Evolutionary conservation across 495 filamentous ascomycete genomes (phyloP).

Genomic region (Margaritispora aquatica): DNA sequence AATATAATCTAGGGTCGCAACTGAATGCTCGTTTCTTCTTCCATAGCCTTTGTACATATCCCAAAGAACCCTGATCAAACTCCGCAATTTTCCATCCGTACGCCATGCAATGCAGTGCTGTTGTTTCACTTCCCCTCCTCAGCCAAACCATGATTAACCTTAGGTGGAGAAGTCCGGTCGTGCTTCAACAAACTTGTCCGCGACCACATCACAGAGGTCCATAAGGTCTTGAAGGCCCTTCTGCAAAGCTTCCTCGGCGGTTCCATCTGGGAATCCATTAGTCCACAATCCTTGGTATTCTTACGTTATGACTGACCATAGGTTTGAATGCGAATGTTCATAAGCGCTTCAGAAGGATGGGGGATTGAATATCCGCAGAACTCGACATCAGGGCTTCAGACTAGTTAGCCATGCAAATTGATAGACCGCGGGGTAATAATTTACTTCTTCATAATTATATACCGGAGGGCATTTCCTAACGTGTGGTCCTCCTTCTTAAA

Average conservation of each 20-base stretch:
- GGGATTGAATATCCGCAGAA: constrained; percentile 98
- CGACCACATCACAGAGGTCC: constrained; percentile 86
- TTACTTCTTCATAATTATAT: constrained; percentile 98
- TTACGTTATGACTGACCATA: constrained; percentile 53
- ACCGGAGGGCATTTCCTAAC: constrained; percentile 87
- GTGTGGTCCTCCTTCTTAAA: constrained; percentile 92
- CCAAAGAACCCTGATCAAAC: constrained; percentile 16
- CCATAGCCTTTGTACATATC: constrained; percentile 25
- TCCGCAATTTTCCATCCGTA: constrained; percentile 13
- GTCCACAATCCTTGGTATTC: constrained; percentile 2
- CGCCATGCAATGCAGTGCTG: constrained; percentile 21
- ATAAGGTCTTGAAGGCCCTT: constrained; percentile 85
- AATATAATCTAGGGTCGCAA: constrained; percentile 28
- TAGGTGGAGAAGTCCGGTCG: constrained; percentile 47
- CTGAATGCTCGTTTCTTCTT: constrained; percentile 21
- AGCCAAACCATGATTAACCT: constrained; percentile 1
- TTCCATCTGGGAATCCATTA: constrained; percentile 52
- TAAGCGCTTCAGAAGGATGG: constrained; percentile 90
- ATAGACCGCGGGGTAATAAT: background rate
- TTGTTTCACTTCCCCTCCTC: background rate
- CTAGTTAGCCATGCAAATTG: background rate
- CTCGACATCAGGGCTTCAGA: constrained; percentile 76
- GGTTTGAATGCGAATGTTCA: constrained; percentile 96
- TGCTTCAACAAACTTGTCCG: constrained; percentile 69
- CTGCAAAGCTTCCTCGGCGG: constrained; percentile 74